A percentile compares a stretch with the other conserved stretches of the same genome.
phyloP scores from a whole-genome alignment of 2,329 filamentous ascomycete genomes.

The Diaporthe velutina region DNA sequence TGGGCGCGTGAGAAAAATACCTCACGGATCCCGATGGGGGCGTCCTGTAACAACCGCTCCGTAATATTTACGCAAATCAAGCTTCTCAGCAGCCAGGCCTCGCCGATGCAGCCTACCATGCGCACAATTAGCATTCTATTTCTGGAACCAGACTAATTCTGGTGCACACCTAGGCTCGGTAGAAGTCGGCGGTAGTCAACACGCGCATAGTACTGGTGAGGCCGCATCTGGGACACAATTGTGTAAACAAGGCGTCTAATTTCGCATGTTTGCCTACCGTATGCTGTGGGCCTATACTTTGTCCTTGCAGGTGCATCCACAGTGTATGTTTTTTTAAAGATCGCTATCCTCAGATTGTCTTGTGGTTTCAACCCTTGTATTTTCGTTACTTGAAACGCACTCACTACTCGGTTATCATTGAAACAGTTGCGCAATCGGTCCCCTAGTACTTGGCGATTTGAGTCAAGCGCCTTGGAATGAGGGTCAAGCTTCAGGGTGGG shows the following conservation, averaged over 20 bases:
- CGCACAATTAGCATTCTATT: conserved; percentile 1
- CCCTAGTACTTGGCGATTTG: conserved; percentile 27
- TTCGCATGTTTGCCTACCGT: neutral
- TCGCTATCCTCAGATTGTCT: neutral
- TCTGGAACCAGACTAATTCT: neutral
- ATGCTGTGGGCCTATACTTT: neutral
- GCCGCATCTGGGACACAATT: neutral
- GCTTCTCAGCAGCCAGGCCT: neutral
- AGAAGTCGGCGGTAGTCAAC: neutral
- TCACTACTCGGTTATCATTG: conserved; percentile 24
- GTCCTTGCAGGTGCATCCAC: conserved; percentile 13
- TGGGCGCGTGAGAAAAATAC: neutral
- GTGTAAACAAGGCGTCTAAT: neutral
- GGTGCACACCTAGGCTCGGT: neutral
- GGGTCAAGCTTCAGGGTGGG: conserved; percentile 23
- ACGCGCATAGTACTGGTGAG: neutral
- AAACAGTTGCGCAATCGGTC: conserved; percentile 22
- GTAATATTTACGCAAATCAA: neutral
- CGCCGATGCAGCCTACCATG: neutral
- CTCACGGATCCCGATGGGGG: neutral
- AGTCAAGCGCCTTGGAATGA: conserved; percentile 27
- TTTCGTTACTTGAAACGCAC: conserved; percentile 26
- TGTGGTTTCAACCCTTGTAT: conserved; percentile 28
- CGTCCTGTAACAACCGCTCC: neutral
- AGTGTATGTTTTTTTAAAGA: conserved; percentile 17